phyloP scores from a whole-genome alignment of 2,329 filamentous ascomycete species.

The Cryphonectria carpinicola region DNA sequence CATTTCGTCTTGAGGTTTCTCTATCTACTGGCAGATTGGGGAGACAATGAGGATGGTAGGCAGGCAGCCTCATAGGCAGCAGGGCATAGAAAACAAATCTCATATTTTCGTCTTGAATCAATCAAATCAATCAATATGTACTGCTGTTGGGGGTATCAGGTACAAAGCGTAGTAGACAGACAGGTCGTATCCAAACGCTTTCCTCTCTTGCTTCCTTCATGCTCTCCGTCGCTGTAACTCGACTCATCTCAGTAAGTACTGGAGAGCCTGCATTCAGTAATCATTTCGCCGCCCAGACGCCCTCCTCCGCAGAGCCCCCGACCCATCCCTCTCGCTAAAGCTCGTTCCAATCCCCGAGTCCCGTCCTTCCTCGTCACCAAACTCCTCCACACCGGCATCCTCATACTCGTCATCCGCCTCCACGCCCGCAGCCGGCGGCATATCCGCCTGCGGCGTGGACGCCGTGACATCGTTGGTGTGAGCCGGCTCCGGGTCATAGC shows the following conservation, averaged over 20 bases:
- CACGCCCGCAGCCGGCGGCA: slow-evolving; percentile 35
- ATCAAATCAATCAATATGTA: background rate
- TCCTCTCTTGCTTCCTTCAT: background rate
- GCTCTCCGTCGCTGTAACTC: no score
- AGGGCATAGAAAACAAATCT: background rate
- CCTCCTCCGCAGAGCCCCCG: slow-evolving; percentile 19
- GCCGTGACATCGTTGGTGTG: slow-evolving; percentile 7
- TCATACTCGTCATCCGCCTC: slow-evolving; percentile 39
- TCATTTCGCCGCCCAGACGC: slow-evolving; percentile 14
- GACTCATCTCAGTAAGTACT: background rate
- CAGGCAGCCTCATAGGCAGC: background rate
- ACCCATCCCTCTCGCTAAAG: slow-evolving; percentile 39
- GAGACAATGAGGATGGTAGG: background rate
- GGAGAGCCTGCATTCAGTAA: background rate
- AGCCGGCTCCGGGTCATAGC: slow-evolving; percentile 36
- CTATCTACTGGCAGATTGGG: background rate
- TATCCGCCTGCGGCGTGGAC: background rate
- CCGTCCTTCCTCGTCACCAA: slow-evolving; percentile 36
- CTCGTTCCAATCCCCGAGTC: slow-evolving; percentile 61
- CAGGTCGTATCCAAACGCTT: background rate
- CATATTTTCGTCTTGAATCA: background rate
- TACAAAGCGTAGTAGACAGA: background rate
- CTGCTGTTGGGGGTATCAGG: slow-evolving; percentile 10
- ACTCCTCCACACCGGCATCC: slow-evolving; percentile 33
- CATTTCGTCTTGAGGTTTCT: background rate